These are phyloP conservation scores for Fomitopsis palustris DNA, from an alignment of 1,284 basidiomycete species.

Conservation along the genomic window DNA sequence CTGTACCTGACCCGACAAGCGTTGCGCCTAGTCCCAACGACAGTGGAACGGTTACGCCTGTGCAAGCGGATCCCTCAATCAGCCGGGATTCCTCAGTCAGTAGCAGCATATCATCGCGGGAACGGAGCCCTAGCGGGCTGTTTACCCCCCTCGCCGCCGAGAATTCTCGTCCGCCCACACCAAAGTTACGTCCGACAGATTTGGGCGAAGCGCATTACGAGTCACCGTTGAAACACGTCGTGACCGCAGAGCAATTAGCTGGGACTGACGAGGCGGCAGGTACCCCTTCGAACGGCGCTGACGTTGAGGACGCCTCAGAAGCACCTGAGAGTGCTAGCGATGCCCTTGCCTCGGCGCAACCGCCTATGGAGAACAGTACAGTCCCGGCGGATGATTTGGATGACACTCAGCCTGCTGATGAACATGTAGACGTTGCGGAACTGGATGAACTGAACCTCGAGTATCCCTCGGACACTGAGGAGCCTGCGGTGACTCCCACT, in stretches of 20 bases:
- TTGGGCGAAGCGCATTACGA: background rate
- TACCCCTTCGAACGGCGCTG: background rate
- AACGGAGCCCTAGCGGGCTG: conserved; percentile 24
- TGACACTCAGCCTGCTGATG: background rate
- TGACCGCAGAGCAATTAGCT: background rate
- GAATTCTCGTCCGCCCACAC: conserved; percentile 15
- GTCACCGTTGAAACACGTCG: conserved; percentile 1
- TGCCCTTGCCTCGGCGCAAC: background rate
- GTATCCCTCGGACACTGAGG: conserved; percentile 5
- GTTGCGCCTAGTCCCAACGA: conserved; percentile 10
- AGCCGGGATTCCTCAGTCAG: conserved; percentile 7
- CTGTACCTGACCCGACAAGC: conserved; percentile 37
- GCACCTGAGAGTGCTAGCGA: background rate
- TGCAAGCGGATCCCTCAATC: background rate
- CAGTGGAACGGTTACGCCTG: background rate
- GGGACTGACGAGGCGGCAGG: background rate
- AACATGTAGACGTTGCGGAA: background rate
- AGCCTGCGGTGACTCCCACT: background rate
- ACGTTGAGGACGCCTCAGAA: background rate
- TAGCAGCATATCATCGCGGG: conserved; percentile 7
- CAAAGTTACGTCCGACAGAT: conserved; percentile 1
- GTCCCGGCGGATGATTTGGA: background rate
- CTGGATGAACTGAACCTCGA: conserved; percentile 2
- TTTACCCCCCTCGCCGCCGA: conserved; percentile 28
- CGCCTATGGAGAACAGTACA: background rate